Percentiles rank a stretch among this genome's conserved stretches.
phyloP scores from a whole-genome alignment of 768 basidiomycete genomes.

The Rhodosporidiobolus odoratus region DNA sequence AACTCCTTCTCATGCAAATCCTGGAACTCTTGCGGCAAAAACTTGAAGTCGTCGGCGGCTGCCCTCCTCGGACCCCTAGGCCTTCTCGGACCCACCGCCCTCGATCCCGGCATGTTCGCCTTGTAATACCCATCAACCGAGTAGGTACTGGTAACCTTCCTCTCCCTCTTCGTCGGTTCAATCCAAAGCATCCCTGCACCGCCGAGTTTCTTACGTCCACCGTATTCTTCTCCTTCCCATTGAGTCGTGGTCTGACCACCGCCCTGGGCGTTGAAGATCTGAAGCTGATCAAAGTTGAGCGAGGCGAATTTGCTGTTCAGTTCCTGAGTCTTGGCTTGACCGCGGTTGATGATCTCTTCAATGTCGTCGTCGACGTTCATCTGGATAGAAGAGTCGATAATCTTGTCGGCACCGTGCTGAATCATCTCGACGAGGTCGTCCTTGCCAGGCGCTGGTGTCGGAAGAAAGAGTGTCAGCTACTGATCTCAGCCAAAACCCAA shows the following conservation, averaged over 20 bases:
- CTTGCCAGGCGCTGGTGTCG: conserved; percentile 85
- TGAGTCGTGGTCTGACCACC: conserved; percentile 32
- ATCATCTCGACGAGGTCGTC: conserved; percentile 98
- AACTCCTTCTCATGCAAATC: conserved; percentile 82
- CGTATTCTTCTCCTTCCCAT: conserved; percentile 43
- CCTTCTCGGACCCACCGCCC: conserved; percentile 62
- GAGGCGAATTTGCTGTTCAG: conserved; percentile 63
- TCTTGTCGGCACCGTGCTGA: conserved; percentile 92
- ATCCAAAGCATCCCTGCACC: conserved; percentile 51
- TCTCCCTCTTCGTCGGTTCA: conserved; percentile 85
- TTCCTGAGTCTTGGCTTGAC: conserved; percentile 71
- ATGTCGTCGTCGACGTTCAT: conserved; percentile 67
- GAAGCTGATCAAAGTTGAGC: conserved; percentile 87
- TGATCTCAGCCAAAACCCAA: neutral
- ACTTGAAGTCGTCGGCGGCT: conserved; percentile 87
- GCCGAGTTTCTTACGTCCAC: conserved; percentile 29
- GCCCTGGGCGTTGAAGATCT: conserved; percentile 69
- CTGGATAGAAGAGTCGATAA: conserved; percentile 67
- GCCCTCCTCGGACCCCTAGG: conserved; percentile 85
- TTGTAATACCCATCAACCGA: conserved; percentile 94
- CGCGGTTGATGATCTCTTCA: conserved; percentile 82
- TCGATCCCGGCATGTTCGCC: conserved; percentile 66
- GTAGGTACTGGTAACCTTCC: conserved; percentile 72
- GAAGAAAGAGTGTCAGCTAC: neutral
- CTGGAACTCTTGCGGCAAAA: conserved; percentile 75